These are phyloP conservation scores for Inga oerstediana DNA, from an alignment of 306 rosid genomes.

Conservation along the genomic window DNA sequence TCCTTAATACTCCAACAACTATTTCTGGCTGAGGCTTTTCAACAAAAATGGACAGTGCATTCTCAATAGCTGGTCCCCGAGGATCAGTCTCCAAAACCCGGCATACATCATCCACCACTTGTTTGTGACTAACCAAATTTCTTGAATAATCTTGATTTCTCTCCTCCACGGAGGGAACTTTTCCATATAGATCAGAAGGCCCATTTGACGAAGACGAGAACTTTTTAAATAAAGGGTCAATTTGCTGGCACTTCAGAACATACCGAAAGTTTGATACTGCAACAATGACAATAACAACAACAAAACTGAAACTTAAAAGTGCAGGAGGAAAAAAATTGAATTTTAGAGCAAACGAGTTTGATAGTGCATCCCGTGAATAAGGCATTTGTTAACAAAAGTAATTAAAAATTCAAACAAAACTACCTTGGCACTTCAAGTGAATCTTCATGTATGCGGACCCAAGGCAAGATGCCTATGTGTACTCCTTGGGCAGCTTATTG, in stretches of 20 bases:
- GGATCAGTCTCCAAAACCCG: constrained; percentile 62
- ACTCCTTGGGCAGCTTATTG: not conserved
- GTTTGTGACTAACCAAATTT: constrained; percentile 49
- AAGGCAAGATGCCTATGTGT: constrained; percentile 8
- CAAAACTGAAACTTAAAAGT: not conserved
- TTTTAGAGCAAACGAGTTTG: too few relatives aligned
- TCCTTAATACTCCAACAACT: constrained; percentile 79
- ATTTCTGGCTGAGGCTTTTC: constrained; percentile 67
- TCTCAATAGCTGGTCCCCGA: constrained; percentile 73
- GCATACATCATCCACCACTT: constrained; percentile 59
- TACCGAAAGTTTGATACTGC: constrained; percentile 51
- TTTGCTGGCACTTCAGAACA: constrained; percentile 39
- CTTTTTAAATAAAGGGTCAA: constrained; percentile 31
- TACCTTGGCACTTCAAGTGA: constrained; percentile 56
- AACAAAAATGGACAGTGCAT: constrained; percentile 49
- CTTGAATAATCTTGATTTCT: constrained; percentile 30
- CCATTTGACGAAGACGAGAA: constrained; percentile 55
- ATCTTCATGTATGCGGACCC: constrained; percentile 54
- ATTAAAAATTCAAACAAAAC: not conserved
- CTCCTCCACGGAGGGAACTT: constrained; percentile 37
- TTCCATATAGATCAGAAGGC: constrained; percentile 46
- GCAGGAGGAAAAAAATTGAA: too few relatives aligned
- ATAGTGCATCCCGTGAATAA: constrained; percentile 8
- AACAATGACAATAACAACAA: constrained; percentile 1
- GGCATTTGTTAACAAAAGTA: not conserved